phyloP scores from a whole-genome alignment of 2,329 filamentous ascomycete species.

The Plectosphaerella sp. region DNA sequence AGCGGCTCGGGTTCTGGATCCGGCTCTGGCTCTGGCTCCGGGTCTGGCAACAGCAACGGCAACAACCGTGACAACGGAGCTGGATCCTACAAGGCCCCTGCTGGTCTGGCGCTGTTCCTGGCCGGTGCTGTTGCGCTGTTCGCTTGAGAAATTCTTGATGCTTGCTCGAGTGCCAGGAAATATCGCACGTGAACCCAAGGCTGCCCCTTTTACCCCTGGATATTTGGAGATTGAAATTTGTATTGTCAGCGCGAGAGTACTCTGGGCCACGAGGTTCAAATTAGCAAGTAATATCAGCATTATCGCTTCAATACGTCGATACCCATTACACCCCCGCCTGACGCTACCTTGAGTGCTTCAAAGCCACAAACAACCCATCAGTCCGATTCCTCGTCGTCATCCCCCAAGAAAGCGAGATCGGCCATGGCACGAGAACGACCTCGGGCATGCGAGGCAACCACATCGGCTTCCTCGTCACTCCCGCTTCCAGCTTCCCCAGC shows the following conservation, averaged over 20 bases:
- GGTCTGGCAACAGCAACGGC: neutral
- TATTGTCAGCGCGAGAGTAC: too few relatives aligned
- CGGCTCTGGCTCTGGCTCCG: neutral
- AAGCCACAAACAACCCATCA: conserved; percentile 12
- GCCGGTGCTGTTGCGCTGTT: conserved; percentile 3
- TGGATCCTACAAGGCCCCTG: neutral
- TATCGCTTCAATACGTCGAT: too few relatives aligned
- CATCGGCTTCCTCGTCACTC: conserved; percentile 20
- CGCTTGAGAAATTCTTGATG: too few relatives aligned
- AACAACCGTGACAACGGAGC: neutral
- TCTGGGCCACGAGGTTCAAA: too few relatives aligned
- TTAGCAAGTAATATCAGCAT: too few relatives aligned
- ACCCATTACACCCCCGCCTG: too few relatives aligned
- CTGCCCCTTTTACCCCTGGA: too few relatives aligned
- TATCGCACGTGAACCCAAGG: too few relatives aligned
- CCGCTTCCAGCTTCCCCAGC: conserved; percentile 16
- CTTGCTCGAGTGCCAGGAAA: too few relatives aligned
- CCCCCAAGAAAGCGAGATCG: conserved; percentile 62
- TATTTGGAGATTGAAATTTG: too few relatives aligned
- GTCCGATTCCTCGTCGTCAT: conserved; percentile 61
- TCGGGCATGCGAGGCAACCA: conserved; percentile 38
- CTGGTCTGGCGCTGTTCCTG: neutral
- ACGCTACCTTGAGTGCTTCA: neutral
- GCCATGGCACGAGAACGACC: conserved; percentile 35
- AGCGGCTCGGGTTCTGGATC: neutral